Evolutionary conservation across 2,329 filamentous ascomycete species (phyloP).

Genomic region (Allantophomopsis cytisporea): DNA sequence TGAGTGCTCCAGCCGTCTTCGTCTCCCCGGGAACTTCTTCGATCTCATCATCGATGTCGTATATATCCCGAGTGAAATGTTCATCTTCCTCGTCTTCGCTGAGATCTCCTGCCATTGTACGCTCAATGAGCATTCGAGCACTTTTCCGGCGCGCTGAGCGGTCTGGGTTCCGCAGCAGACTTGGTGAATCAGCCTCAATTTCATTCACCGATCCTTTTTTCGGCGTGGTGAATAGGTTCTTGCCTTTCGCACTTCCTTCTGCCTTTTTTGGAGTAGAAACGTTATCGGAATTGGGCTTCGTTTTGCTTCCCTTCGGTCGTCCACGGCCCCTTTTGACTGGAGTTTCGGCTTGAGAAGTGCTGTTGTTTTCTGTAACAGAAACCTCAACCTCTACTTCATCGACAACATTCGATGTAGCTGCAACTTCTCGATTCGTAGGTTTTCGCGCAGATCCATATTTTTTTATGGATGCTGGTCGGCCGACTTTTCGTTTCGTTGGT

Average conservation of each 20-base stretch:
- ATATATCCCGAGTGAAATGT: constrained; percentile 55
- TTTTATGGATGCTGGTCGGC: no score
- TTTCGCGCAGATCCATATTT: no score
- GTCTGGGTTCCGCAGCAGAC: constrained; percentile 38
- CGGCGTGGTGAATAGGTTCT: constrained; percentile 16
- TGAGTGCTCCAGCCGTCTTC: no score
- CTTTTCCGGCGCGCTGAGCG: constrained; percentile 81
- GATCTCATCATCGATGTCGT: constrained; percentile 38
- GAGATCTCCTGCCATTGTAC: constrained; percentile 48
- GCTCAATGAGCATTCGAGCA: constrained; percentile 61
- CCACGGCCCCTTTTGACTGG: constrained; percentile 33
- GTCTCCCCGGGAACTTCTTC: constrained; percentile 6
- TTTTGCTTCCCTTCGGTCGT: constrained; percentile 28
- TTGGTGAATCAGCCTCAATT: constrained; percentile 11
- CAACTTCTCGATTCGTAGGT: no score
- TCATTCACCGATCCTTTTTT: constrained; percentile 6
- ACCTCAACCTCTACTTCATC: no score
- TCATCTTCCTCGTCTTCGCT: constrained; percentile 63
- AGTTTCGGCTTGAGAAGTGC: constrained; percentile 16
- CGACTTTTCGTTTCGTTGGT: no score
- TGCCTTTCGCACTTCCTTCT: constrained; percentile 4
- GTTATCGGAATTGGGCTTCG: constrained; percentile 20
- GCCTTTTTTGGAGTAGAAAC: constrained; percentile 8
- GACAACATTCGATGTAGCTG: no score
- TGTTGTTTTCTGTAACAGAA: background rate